Evolutionary conservation across 768 basidiomycete species (phyloP).

Genomic region (Flagelloscypha sp.): DNA sequence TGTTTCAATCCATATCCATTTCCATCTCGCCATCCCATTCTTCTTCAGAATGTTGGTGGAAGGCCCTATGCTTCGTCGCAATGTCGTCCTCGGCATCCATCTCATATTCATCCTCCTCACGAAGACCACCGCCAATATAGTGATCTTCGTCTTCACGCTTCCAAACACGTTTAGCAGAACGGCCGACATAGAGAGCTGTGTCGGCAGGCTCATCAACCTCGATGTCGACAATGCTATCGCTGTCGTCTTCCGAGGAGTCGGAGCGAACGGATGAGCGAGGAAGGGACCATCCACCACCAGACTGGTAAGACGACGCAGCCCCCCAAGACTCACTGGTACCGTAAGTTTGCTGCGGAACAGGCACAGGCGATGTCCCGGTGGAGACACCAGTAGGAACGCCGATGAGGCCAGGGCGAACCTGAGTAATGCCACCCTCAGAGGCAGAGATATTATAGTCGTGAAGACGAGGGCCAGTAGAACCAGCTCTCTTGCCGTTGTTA

Average conservation of each 20-base stretch:
- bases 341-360: constrained; percentile 18
- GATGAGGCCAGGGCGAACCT: constrained; percentile 52
- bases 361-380: too few relatives aligned
- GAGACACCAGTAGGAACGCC: constrained; percentile 24
- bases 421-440: constrained; percentile 38
- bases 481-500: constrained; percentile 15
- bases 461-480: constrained; percentile 47
- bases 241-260: constrained; percentile 26
- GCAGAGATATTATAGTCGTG: constrained; percentile 55
- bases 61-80: too few relatives aligned
- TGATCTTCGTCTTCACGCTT: constrained; percentile 1
- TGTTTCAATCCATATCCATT: constrained; percentile 64
- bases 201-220: constrained; percentile 19
- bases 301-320: constrained; percentile 25
- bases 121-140: background rate
- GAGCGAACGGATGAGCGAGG: constrained; percentile 47
- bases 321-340: constrained; percentile 24
- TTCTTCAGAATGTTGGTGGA: too few relatives aligned
- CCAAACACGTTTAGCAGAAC: constrained; percentile 4
- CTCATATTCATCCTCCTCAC: constrained; percentile 6
- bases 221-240: constrained; percentile 27
- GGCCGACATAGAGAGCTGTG: too few relatives aligned
- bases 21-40: constrained; percentile 65
- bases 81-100: constrained; percentile 4
- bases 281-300: constrained; percentile 41